A percentile compares a stretch with the other conserved stretches of the same genome.
Conservation (phyloP, 1,284 basidiomycete genomes). For the Cryptococcus sp. region DNA sequence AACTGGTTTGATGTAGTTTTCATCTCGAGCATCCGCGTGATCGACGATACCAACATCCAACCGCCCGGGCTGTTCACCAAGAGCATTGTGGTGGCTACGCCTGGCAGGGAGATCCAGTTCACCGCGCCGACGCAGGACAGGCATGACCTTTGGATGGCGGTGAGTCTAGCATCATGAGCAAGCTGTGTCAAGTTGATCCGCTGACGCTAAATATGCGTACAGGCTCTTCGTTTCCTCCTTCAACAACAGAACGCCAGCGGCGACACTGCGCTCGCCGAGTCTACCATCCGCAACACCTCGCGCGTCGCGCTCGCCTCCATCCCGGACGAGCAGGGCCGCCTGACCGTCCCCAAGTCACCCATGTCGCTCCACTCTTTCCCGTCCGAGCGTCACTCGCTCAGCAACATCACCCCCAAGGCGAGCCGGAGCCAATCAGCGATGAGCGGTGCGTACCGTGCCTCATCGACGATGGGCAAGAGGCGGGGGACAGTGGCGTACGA, state of each 20-base stretch:
- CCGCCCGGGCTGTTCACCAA: conserved; percentile 90
- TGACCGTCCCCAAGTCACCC: conserved; percentile 28
- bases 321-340: conserved; percentile 42
- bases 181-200: not conserved
- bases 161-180: conserved; percentile 47
- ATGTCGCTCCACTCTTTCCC: conserved; percentile 39
- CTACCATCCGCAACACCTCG: conserved; percentile 15
- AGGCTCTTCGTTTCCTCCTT: conserved; percentile 45
- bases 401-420: conserved; percentile 39
- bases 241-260: conserved; percentile 31
- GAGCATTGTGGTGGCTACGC: conserved; percentile 87
- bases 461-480: conserved; percentile 63
- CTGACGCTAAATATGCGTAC: conserved; percentile 5
- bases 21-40: conserved; percentile 84
- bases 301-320: conserved; percentile 28
- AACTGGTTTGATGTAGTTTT: conserved; percentile 63
- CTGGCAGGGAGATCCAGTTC: conserved; percentile 94
- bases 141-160: conserved; percentile 94
- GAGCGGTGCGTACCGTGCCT: conserved; percentile 55
- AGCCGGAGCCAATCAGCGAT: conserved; percentile 50
- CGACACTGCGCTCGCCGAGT: conserved; percentile 16
- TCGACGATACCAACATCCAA: conserved; percentile 87
- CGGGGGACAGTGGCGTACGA: conserved; percentile 84
- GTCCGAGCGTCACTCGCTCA: conserved; percentile 24
- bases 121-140: conserved; percentile 90